Evolutionary conservation across 139 green algal genomes (phyloP).

Genomic region (Yamagishiella unicocca): DNA sequence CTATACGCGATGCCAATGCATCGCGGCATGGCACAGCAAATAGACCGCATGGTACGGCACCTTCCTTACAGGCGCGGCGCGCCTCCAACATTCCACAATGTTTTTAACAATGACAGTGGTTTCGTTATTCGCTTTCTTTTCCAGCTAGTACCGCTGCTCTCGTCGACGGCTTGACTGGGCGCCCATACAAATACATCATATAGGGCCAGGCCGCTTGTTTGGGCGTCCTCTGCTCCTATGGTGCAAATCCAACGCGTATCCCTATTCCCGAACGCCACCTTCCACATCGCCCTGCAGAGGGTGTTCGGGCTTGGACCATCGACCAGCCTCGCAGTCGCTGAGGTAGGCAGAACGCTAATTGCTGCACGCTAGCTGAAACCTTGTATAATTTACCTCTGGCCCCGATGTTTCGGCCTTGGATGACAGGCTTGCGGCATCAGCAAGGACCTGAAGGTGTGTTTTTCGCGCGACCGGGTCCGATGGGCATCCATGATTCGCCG

Average conservation of each 20-base stretch:
- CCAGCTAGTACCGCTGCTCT: too few relatives aligned
- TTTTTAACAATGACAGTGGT: too few relatives aligned
- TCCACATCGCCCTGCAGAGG: constrained; percentile 1
- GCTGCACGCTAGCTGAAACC: not conserved
- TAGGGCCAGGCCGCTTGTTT: not conserved
- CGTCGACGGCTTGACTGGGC: too few relatives aligned
- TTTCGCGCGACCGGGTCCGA: too few relatives aligned
- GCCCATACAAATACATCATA: too few relatives aligned
- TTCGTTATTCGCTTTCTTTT: too few relatives aligned
- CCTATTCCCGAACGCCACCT: constrained; percentile 6
- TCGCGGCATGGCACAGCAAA: too few relatives aligned
- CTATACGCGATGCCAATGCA: too few relatives aligned
- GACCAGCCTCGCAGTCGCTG: constrained; percentile 2
- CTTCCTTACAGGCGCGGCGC: too few relatives aligned
- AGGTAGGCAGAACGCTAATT: not conserved
- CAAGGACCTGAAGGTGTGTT: constrained; percentile 57
- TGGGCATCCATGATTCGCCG: too few relatives aligned
- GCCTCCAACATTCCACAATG: too few relatives aligned
- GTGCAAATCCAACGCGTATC: constrained; percentile 29
- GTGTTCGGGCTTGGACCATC: constrained; percentile 14
- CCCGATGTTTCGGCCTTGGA: not conserved
- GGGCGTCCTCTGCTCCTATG: not conserved
- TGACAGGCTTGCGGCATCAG: constrained; percentile 60
- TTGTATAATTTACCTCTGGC: not conserved
- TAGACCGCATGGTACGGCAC: too few relatives aligned